Conservation (phyloP, 306 rosid genomes). For the Vachellia collinsii region DNA sequence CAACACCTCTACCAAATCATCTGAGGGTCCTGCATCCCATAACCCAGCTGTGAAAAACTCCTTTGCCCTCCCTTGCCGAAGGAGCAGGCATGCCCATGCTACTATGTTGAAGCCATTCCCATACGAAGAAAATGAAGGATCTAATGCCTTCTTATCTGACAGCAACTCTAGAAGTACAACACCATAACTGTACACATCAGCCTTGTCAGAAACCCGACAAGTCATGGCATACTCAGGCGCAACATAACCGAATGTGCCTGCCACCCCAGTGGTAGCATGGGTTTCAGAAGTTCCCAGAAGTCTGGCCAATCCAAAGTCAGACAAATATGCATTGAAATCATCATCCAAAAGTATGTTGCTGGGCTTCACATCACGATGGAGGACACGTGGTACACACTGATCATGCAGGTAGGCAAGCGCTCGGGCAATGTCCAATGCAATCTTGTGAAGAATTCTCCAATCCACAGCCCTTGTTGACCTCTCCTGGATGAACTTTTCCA, state of each 20-base stretch:
- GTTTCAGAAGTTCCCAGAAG: conserved; percentile 95
- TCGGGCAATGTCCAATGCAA: conserved; percentile 86
- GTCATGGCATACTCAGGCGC: conserved; percentile 99
- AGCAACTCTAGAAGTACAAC: conserved; percentile 93
- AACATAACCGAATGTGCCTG: conserved; percentile 94
- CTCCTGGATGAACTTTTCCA: conserved; percentile 90
- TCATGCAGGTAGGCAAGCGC: conserved; percentile 94
- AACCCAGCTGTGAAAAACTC: conserved; percentile 83
- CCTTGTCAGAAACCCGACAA: conserved; percentile 93
- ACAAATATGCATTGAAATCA: conserved; percentile 79
- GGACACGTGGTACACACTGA: conserved; percentile 89
- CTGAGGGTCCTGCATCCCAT: conserved; percentile 86
- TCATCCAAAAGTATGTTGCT: conserved; percentile 92
- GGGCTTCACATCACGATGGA: conserved; percentile 94
- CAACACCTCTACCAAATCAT: conserved; percentile 84
- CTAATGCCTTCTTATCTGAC: conserved; percentile 91
- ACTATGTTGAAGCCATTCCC: conserved; percentile 97
- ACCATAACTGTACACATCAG: conserved; percentile 97
- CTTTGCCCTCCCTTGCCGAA: conserved; percentile 82
- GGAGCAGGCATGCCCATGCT: conserved; percentile 87
- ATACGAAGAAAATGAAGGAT: conserved; percentile 83
- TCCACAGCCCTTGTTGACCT: conserved; percentile 86
- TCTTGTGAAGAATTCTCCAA: conserved; percentile 94
- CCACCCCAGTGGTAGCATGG: conserved; percentile 97
- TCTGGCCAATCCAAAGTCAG: conserved; percentile 95